Evolutionary conservation across 257 asterid species (phyloP).

Genomic region (Galeopsis tetrahit): DNA sequence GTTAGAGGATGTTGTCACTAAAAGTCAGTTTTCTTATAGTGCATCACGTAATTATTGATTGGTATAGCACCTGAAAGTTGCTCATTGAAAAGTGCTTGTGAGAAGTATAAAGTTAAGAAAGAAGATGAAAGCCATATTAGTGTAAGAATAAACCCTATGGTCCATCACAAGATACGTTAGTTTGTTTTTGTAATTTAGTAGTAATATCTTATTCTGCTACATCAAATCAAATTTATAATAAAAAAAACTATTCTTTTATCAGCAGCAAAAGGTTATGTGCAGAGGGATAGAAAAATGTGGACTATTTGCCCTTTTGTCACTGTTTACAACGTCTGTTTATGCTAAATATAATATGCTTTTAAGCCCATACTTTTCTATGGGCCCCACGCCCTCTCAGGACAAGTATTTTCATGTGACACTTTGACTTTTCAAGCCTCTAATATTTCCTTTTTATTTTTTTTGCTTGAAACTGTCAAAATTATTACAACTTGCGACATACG

Average conservation of each 20-base stretch:
- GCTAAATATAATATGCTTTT: neutral
- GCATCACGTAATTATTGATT: too few species aligned
- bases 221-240: constrained; percentile 38
- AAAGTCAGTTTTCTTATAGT: too few species aligned
- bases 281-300: constrained; percentile 21
- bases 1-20: too few species aligned
- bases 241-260: neutral
- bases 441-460: neutral
- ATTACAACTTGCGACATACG: too few species aligned
- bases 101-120: too few species aligned
- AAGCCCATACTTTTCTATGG: constrained; percentile 22
- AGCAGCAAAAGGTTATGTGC: constrained; percentile 34
- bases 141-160: constrained; percentile 4
- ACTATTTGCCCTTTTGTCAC: constrained; percentile 25
- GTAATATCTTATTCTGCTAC: constrained; percentile 4
- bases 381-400: constrained; percentile 9
- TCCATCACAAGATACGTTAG: neutral
- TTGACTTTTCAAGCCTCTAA: neutral
- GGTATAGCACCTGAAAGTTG: too few species aligned
- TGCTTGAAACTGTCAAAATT: neutral
- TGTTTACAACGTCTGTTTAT: neutral
- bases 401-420: constrained; percentile 8
- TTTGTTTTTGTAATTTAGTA: constrained; percentile 14
- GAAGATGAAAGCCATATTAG: constrained; percentile 1
- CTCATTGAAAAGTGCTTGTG: too few species aligned